These are phyloP conservation scores for Physocladia obscura DNA, from an alignment of 192 early-diverging fungal genomes.

Conservation along the genomic window DNA sequence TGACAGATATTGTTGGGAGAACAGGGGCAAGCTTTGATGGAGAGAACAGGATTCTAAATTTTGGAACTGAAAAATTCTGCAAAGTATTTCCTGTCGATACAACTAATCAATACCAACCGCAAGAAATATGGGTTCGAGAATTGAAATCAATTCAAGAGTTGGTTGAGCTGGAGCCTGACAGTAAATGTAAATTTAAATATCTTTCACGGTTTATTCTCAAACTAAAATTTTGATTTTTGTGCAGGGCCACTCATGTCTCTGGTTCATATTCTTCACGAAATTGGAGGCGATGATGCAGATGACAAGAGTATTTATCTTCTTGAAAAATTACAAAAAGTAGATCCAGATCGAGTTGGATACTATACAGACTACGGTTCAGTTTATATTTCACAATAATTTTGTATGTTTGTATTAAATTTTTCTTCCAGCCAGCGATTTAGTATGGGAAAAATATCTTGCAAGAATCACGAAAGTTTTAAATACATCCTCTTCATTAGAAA, in stretches of 20 bases:
- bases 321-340: constrained; percentile 54
- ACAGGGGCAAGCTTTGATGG: no score
- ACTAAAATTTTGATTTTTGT: not conserved
- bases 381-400: not conserved
- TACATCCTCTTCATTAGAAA: not conserved
- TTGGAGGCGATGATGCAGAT: constrained; percentile 40
- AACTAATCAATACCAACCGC: no score
- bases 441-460: not conserved
- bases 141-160: constrained; percentile 65
- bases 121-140: constrained; percentile 54
- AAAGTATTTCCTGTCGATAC: no score
- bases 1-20: no score
- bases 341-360: constrained; percentile 50
- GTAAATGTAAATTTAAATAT: constrained; percentile 65
- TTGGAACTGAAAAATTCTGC: no score
- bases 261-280: constrained; percentile 51
- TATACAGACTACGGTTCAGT: constrained; percentile 38
- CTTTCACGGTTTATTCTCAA: not conserved
- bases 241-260: constrained; percentile 63
- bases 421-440: constrained; percentile 1
- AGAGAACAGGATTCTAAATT: no score
- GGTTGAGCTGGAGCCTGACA: constrained; percentile 75
- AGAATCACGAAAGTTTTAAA: not conserved
- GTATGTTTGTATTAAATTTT: not conserved
- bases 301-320: constrained; percentile 48